A percentile compares a stretch with the other conserved stretches of the same genome.
These are phyloP conservation scores for Truncatella angustata DNA, from an alignment of 2,329 filamentous ascomycete species.

Conservation along the genomic window DNA sequence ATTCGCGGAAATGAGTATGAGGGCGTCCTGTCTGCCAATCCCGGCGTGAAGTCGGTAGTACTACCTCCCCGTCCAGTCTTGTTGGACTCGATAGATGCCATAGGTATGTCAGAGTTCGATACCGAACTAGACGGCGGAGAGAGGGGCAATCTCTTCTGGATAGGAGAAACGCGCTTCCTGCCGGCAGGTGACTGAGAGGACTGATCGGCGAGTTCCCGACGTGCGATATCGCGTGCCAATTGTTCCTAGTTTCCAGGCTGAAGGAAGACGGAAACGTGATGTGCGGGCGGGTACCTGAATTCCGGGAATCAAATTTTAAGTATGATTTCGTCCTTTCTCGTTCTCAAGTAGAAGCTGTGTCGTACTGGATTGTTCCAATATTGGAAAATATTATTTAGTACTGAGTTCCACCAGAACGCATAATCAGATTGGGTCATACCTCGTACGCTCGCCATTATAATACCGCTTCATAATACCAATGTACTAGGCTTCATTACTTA, in stretches of 20 bases:
- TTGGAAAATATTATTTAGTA: too few species aligned
- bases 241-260: too few species aligned
- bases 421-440: too few species aligned
- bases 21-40: constrained; percentile 60
- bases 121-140: constrained; percentile 22
- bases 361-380: too few species aligned
- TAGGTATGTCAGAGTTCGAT: constrained; percentile 34
- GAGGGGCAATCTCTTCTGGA: constrained; percentile 54
- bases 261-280: too few species aligned
- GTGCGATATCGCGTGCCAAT: constrained; percentile 45
- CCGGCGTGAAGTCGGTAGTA: constrained; percentile 59
- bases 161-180: constrained; percentile 58
- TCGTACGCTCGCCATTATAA: too few species aligned
- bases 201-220: constrained; percentile 20
- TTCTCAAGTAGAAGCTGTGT: too few species aligned
- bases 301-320: constrained; percentile 32
- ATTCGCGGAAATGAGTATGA: constrained; percentile 84
- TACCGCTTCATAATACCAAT: too few species aligned
- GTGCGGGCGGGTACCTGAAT: too few species aligned
- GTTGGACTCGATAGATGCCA: constrained; percentile 69
- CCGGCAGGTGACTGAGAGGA: constrained; percentile 34
- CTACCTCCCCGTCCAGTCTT: constrained; percentile 64
- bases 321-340: too few species aligned
- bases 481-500: too few species aligned
- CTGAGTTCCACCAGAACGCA: too few species aligned